phyloP scores from a whole-genome alignment of 768 basidiomycete genomes.

The Coprinopsis strossmayeri region DNA sequence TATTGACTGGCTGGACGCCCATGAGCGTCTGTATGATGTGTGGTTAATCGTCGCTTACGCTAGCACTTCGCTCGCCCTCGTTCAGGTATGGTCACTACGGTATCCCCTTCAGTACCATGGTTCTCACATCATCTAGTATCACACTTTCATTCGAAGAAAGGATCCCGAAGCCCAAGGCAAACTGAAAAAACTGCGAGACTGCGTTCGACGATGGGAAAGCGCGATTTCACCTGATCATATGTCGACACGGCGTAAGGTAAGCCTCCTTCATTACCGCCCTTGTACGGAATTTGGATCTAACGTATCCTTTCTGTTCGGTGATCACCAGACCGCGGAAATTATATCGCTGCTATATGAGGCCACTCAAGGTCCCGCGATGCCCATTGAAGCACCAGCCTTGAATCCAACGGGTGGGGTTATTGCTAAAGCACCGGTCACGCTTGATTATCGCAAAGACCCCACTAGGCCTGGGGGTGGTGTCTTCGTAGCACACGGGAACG shows the following conservation, averaged over 20 bases:
- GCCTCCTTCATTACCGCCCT: constrained; percentile 20
- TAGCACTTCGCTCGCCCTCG: constrained; percentile 81
- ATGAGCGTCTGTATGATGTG: constrained; percentile 79
- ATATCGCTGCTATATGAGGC: constrained; percentile 89
- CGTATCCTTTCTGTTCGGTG: too few species aligned
- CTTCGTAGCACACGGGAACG: constrained; percentile 59
- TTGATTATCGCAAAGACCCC: constrained; percentile 75
- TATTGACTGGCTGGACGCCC: constrained; percentile 84
- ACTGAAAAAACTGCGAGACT: constrained; percentile 76
- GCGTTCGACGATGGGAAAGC: constrained; percentile 81
- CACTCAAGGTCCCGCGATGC: constrained; percentile 63
- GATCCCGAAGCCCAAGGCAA: constrained; percentile 70
- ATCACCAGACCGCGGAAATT: constrained; percentile 88
- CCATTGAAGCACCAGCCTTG: constrained; percentile 53
- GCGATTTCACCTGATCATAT: constrained; percentile 89
- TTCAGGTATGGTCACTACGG: constrained; percentile 55
- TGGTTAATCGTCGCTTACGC: constrained; percentile 86
- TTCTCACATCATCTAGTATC: constrained; percentile 88
- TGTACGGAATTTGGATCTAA: not conserved
- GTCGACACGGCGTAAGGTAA: constrained; percentile 85
- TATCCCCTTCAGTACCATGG: constrained; percentile 2
- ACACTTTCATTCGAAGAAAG: constrained; percentile 84
- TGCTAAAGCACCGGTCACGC: constrained; percentile 42
- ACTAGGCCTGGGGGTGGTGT: constrained; percentile 84
- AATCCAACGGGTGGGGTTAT: constrained; percentile 76